These are phyloP conservation scores for Stereum hirsutum DNA, from an alignment of 1,284 basidiomycete genomes.

Conservation along the genomic window DNA sequence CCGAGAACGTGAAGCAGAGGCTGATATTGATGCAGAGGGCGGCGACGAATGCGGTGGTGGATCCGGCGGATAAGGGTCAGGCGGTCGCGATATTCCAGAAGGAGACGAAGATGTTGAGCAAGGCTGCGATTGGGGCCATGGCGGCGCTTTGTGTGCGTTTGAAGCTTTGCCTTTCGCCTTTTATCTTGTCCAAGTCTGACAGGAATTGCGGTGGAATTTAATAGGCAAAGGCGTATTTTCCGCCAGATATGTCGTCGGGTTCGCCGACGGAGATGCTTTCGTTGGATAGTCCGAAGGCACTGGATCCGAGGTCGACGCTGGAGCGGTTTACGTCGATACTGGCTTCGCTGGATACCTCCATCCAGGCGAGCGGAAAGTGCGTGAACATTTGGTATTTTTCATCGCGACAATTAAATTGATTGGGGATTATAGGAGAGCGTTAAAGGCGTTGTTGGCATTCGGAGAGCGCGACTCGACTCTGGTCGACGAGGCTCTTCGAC, in stretches of 20 bases:
- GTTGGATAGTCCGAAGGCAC: slow-evolving; percentile 41
- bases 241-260: slow-evolving; percentile 45
- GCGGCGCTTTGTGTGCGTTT: slow-evolving; percentile 78
- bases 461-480: slow-evolving; percentile 54
- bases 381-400: slow-evolving; percentile 15
- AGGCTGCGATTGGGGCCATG: slow-evolving; percentile 75
- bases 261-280: slow-evolving; percentile 49
- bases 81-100: slow-evolving; percentile 64
- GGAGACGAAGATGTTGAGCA: slow-evolving; percentile 66
- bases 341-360: slow-evolving; percentile 41
- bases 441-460: slow-evolving; percentile 63
- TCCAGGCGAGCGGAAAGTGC: slow-evolving; percentile 55
- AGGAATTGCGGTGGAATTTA: slow-evolving; percentile 10
- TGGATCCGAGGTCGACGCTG: slow-evolving; percentile 43
- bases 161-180: background rate
- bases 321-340: slow-evolving; percentile 64
- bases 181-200: background rate
- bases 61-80: slow-evolving; percentile 37
- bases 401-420: slow-evolving; percentile 6
- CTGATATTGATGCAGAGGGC: slow-evolving; percentile 69
- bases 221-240: slow-evolving; percentile 68
- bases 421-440: slow-evolving; percentile 60
- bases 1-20: slow-evolving; percentile 67
- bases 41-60: slow-evolving; percentile 44
- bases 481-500: slow-evolving; percentile 60